Base-by-base conservation (phyloP, 768 basidiomycete genomes). In the Lentinula guzmanii region DNA sequence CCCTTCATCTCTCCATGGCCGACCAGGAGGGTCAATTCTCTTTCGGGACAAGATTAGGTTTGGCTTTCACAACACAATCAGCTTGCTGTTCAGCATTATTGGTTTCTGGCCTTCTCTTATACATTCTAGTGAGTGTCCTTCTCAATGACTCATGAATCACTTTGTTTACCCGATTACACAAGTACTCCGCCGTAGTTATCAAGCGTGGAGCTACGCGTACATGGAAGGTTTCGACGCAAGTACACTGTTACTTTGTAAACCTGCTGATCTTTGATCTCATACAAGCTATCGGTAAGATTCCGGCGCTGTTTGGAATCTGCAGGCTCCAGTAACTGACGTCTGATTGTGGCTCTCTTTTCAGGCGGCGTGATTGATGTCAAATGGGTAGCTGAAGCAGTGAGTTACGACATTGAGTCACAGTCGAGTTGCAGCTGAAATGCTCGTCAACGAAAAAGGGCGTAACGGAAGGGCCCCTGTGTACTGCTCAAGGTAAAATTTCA, bases 351-450 rank as follows among this genome's bases (percentile, higher is more conserved):
- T 52, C 16, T 35, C 52, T 28, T 18, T 11, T n/a, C 61, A 77
- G 77, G 79, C 1, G 75, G 75, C 2, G 64, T 78, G 15, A 70
- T 79, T 64, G 67, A 75, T 56, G 64, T 75, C 34, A 69, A 65
- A 62, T 77, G 76, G 76, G 64, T 71, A 31, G 35, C 62, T 48
- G 65, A 70, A 33, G 71, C 69, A 31, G 76, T 77, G 61, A 53
- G 74, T 68, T 7, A 18, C 5, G n/a, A 48, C 16, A 45, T 43
- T 6, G 45, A 37, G 52, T 33, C 13, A 28, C 10, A 11, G 7
- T 45, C 24, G 28, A 28, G 28, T 58, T 39, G 54, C 31, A 28
- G 18, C 13, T 61, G 37, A 55, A 5, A 24, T 24, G 43, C 24
- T 52, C 41, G 37, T 51, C 42, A 10, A 9, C 31, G 9, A 60